These are phyloP conservation scores for Citrus glauca DNA, from an alignment of 345 rosid species.

Conservation along the genomic window DNA sequence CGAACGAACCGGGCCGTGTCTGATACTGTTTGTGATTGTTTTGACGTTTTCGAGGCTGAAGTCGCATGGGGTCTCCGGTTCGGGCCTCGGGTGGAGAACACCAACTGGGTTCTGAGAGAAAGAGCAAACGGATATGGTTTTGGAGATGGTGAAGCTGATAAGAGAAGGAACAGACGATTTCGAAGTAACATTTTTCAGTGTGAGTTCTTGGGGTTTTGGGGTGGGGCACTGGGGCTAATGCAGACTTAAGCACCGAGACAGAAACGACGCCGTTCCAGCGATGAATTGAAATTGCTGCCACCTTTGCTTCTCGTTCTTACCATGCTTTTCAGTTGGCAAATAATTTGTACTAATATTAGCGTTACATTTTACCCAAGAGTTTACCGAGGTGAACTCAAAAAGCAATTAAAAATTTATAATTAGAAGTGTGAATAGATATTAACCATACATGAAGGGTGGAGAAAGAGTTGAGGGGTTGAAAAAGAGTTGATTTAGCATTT, in stretches of 20 bases:
- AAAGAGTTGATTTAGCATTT: too few species aligned
- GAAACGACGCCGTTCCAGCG: neutral
- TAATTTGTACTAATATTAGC: too few species aligned
- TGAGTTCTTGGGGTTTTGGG: neutral
- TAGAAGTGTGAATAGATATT: too few species aligned
- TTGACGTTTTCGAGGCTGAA: slow-evolving; percentile 32
- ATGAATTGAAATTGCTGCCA: too few species aligned
- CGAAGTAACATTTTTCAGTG: slow-evolving; percentile 11
- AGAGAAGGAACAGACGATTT: slow-evolving; percentile 17
- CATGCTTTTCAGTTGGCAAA: too few species aligned
- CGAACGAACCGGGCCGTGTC: slow-evolving; percentile 33
- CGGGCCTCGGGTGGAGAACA: slow-evolving; percentile 7
- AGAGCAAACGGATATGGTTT: slow-evolving; percentile 4
- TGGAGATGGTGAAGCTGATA: neutral
- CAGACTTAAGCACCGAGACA: neutral
- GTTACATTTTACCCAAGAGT: too few species aligned
- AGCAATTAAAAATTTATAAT: too few species aligned
- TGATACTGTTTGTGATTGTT: slow-evolving; percentile 40
- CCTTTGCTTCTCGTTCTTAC: neutral
- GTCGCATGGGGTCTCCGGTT: slow-evolving; percentile 8
- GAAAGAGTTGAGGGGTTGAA: too few species aligned
- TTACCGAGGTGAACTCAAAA: too few species aligned
- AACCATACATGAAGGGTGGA: too few species aligned
- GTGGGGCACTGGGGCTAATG: too few species aligned
- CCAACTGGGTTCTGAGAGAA: neutral